phyloP scores from a whole-genome alignment of 2,329 filamentous ascomycete genomes.

The Trichoderma sp. region DNA sequence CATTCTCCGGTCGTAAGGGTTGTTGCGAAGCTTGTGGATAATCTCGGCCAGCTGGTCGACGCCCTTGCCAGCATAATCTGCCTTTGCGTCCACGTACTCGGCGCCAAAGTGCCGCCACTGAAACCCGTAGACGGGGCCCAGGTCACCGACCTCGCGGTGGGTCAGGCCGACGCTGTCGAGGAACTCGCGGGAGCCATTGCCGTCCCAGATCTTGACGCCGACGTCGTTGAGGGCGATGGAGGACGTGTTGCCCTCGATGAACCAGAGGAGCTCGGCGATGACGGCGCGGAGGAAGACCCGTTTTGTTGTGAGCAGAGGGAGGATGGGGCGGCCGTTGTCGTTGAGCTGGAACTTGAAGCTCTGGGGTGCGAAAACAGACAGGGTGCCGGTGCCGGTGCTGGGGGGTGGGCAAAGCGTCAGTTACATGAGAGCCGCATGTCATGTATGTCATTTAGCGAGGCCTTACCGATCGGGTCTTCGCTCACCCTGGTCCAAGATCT shows the following conservation, averaged over 20 bases:
- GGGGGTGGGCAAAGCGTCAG: neutral
- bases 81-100: slow-evolving; percentile 72
- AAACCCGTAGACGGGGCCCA: slow-evolving; percentile 96
- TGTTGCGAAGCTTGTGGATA: slow-evolving; percentile 78
- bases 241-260: slow-evolving; percentile 80
- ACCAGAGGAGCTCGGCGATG: slow-evolving; percentile 92
- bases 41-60: slow-evolving; percentile 92
- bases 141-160: slow-evolving; percentile 78
- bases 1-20: slow-evolving; percentile 85
- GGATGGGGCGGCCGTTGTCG: slow-evolving; percentile 57
- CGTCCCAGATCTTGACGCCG: slow-evolving; percentile 97
- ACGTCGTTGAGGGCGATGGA: slow-evolving; percentile 71
- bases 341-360: slow-evolving; percentile 86
- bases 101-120: slow-evolving; percentile 99
- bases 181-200: slow-evolving; percentile 87
- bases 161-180: slow-evolving; percentile 80
- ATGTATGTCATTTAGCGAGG: neutral
- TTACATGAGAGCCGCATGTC: neutral
- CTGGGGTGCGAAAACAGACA: slow-evolving; percentile 81
- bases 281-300: slow-evolving; percentile 91
- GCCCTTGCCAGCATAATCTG: slow-evolving; percentile 83
- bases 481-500: slow-evolving; percentile 80
- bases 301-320: slow-evolving; percentile 95
- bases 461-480: slow-evolving; percentile 78
- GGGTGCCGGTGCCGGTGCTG: slow-evolving; percentile 90